phyloP scores from a whole-genome alignment of 495 filamentous ascomycete species.

The Aspergillus wentii region DNA sequence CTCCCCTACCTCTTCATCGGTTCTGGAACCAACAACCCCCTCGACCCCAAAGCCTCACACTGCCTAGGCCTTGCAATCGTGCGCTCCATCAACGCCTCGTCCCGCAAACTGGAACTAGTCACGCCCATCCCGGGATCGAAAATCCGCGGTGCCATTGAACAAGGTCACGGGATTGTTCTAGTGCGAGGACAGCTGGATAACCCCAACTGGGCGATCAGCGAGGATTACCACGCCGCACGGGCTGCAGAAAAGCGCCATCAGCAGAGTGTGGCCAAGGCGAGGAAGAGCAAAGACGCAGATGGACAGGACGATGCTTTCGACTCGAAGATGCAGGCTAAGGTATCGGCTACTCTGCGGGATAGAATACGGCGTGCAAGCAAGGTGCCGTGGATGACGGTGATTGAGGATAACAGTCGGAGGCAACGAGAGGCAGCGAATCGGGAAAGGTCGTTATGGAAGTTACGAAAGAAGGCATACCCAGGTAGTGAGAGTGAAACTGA shows the following conservation, averaged over 20 bases:
- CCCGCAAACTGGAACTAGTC: slow-evolving; percentile 38
- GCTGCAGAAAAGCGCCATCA: slow-evolving; percentile 33
- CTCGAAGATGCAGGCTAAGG: slow-evolving; percentile 14
- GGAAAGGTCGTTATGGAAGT: slow-evolving; percentile 39
- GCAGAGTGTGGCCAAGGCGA: slow-evolving; percentile 13
- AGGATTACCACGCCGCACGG: slow-evolving; percentile 39
- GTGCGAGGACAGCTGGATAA: slow-evolving; percentile 50
- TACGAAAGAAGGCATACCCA: slow-evolving; percentile 41
- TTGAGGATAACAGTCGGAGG: slow-evolving; percentile 31
- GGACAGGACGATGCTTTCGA: slow-evolving; percentile 6
- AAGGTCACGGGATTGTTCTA: slow-evolving; percentile 40
- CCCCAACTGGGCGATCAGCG: slow-evolving; percentile 46
- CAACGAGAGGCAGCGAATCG: slow-evolving; percentile 29
- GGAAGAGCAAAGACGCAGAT: slow-evolving; percentile 15
- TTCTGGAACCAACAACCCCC: slow-evolving; percentile 31
- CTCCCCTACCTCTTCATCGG: slow-evolving; percentile 41
- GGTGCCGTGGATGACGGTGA: slow-evolving; percentile 44
- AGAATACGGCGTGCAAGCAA: slow-evolving; percentile 35
- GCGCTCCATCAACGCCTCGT: slow-evolving; percentile 36
- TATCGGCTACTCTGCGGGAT: slow-evolving; percentile 23
- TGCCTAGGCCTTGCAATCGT: slow-evolving; percentile 50
- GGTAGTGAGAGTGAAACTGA: slow-evolving; percentile 40
- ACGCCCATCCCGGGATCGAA: slow-evolving; percentile 39
- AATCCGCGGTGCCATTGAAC: slow-evolving; percentile 26
- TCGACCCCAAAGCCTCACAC: slow-evolving; percentile 38